Evolutionary conservation across 2,329 filamentous ascomycete species (phyloP), one percentile per base, ranked within the genome.

Genomic region (Parasarocladium wereldwijsianum): DNA sequence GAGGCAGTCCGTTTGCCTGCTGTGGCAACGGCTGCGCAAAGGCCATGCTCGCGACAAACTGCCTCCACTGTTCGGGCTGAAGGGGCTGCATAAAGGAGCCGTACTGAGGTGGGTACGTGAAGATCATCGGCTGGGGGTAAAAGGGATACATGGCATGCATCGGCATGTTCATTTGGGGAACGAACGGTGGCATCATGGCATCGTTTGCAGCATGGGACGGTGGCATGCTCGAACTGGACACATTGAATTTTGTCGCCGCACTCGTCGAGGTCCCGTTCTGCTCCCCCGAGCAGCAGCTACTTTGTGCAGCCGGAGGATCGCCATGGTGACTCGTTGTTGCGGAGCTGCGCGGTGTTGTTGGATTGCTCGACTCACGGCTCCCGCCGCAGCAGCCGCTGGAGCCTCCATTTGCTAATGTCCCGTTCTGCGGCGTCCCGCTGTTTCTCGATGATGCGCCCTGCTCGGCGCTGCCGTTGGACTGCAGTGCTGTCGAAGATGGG

Each of bases 1-100:
- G n/a, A 6, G 10, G 23, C n/a, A n/a, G n/a, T 7, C n/a, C n/a
- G 27, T 9, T 14, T n/a, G 9, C 13, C 4, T 21, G 17, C 12
- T 47, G 43, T 23, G 48, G 41, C 18, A 42, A 32, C 12, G 45
- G 42, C 28, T 55, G 54, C n/a, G 50, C 38, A 46, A 54, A 49
- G 34, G 43, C 46, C 46, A 56, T 46, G 6, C 51, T 43, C 35
- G 54, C 50, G 47, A 64, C 57, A 15, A 60, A 47, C 35, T 67
- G 57, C 31, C 58, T 51, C 62, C 63, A 70, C 29, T 64, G 62
- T 10, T 60, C 53, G n/a, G 60, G 64, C 36, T 69, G 62, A 8
- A 70, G 51, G 4, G 66, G 66, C 29, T 68, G 64, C 38, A 65
- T 52, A 39, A 58, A 69, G 1, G 66, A 68, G 6, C 66, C 66